These are phyloP conservation scores for Rhizopogon roseolus DNA, from an alignment of 768 basidiomycete species.

Conservation along the genomic window DNA sequence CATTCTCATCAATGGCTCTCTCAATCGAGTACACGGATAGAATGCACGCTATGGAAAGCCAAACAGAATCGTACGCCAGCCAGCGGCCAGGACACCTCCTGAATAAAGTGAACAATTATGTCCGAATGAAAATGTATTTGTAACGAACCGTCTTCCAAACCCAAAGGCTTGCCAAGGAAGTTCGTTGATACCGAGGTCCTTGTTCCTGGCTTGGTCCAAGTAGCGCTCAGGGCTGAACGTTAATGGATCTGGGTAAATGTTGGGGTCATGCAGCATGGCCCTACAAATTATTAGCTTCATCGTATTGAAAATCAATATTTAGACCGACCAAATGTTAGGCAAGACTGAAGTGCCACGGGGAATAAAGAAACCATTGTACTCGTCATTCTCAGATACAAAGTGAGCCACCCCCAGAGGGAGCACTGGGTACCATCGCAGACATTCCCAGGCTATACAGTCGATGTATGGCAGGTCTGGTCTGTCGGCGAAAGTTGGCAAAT, in stretches of 20 bases:
- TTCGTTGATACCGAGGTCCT: conserved; percentile 26
- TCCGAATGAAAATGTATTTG: not conserved
- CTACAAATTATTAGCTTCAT: conserved; percentile 23
- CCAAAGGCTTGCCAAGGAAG: conserved; percentile 36
- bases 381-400: conserved; percentile 34
- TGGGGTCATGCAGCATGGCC: conserved; percentile 37
- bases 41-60: conserved; percentile 37
- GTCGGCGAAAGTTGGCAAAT: conserved; percentile 40
- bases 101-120: not conserved
- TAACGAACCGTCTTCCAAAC: conserved; percentile 33
- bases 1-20: conserved; percentile 28
- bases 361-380: conserved; percentile 39
- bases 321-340: conserved; percentile 41
- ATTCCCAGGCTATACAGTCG: conserved; percentile 27
- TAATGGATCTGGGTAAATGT: conserved; percentile 35
- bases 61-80: conserved; percentile 39
- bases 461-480: conserved; percentile 39
- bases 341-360: conserved; percentile 41
- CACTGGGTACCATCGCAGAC: conserved; percentile 42
- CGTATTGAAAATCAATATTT: conserved; percentile 7
- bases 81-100: conserved; percentile 43
- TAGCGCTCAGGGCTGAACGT: conserved; percentile 36
- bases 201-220: conserved; percentile 20
- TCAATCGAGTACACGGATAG: conserved; percentile 35
- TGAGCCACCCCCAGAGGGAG: conserved; percentile 17